Evolutionary conservation across 2,329 filamentous ascomycete genomes (phyloP).

Genomic region (Monosporascus ibericus): DNA sequence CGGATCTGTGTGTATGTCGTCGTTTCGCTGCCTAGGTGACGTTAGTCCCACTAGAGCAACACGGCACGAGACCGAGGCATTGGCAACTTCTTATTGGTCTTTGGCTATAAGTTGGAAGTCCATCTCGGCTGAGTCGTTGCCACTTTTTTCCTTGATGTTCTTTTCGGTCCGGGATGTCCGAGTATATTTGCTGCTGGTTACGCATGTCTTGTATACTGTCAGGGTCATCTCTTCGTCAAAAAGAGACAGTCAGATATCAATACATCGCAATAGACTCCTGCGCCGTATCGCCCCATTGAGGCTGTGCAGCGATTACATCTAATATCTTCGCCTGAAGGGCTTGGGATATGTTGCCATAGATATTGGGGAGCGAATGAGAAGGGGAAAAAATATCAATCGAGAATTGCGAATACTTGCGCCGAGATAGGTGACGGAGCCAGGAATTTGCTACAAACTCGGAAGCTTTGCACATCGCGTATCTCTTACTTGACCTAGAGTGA

Average conservation of each 20-base stretch:
- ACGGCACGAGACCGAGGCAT: neutral
- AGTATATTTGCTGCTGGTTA: neutral
- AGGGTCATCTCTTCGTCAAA: neutral
- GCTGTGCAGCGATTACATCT: neutral
- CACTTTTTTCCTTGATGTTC: neutral
- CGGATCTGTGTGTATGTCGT: too few species aligned
- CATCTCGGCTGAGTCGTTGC: neutral
- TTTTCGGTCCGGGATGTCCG: neutral
- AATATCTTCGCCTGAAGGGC: neutral
- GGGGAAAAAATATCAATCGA: too few species aligned
- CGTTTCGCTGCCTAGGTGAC: neutral
- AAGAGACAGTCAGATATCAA: neutral
- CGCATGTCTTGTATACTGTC: neutral
- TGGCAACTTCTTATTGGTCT: neutral
- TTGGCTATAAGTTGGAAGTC: too few species aligned
- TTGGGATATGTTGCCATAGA: too few species aligned
- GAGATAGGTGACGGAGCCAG: too few species aligned
- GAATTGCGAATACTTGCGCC: too few species aligned
- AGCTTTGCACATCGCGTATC: too few species aligned
- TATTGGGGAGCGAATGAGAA: too few species aligned
- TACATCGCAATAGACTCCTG: neutral
- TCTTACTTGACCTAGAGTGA: neutral
- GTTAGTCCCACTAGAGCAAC: slow-evolving; percentile 4
- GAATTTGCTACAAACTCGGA: too few species aligned
- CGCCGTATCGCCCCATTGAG: neutral